These are phyloP conservation scores for Trichoderma polysporum DNA, from an alignment of 2,329 filamentous ascomycete genomes.

Conservation along the genomic window DNA sequence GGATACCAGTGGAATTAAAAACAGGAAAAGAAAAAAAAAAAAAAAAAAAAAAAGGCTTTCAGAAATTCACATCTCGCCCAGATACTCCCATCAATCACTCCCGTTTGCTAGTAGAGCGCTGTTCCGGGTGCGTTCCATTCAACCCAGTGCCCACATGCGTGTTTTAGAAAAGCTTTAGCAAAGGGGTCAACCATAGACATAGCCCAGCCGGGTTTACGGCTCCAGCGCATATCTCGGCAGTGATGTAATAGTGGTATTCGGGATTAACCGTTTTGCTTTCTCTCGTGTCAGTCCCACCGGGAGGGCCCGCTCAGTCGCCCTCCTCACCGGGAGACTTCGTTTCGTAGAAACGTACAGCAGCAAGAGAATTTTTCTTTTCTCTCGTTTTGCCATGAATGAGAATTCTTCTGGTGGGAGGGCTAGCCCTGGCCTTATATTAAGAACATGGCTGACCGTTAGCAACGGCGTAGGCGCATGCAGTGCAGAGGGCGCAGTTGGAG, in stretches of 20 bases:
- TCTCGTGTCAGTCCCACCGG: background rate
- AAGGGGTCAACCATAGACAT: background rate
- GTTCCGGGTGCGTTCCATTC: background rate
- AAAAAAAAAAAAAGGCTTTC: background rate
- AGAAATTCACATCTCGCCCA: background rate
- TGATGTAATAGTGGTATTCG: background rate
- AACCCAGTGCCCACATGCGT: slow-evolving; percentile 2
- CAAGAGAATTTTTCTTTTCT: background rate
- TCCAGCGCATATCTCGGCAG: slow-evolving; percentile 12
- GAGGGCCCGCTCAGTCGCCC: background rate
- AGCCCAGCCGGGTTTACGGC: background rate
- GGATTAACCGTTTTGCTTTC: background rate
- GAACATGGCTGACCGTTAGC: slow-evolving; percentile 30
- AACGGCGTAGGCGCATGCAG: slow-evolving; percentile 27
- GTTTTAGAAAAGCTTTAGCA: slow-evolving; percentile 8
- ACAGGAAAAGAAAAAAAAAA: background rate
- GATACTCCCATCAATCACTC: background rate
- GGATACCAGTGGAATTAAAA: too few relatives aligned
- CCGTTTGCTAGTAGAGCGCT: background rate
- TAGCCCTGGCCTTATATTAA: background rate
- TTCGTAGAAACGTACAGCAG: background rate
- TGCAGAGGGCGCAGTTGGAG: slow-evolving; percentile 30
- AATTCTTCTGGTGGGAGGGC: background rate
- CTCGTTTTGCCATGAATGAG: background rate
- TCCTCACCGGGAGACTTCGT: background rate